These are phyloP conservation scores for Hanseniaspora uvarum DNA, from an alignment of 1,139 yeast species.

Conservation along the genomic window DNA sequence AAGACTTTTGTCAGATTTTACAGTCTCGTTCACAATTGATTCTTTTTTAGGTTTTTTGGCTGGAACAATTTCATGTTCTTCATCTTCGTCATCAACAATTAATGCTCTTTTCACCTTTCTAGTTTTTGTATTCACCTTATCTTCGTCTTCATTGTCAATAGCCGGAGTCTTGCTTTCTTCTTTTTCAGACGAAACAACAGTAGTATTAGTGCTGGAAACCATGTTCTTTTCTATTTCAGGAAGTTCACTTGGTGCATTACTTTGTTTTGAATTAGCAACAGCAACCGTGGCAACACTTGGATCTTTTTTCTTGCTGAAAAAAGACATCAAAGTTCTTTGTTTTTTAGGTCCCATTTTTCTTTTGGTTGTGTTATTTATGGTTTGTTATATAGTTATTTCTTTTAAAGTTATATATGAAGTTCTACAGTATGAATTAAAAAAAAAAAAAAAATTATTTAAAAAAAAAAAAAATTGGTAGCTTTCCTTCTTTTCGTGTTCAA, in stretches of 20 bases:
- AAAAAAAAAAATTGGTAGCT: neutral
- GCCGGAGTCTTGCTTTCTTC: neutral
- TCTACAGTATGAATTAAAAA: neutral
- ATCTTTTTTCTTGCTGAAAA: constrained; percentile 34
- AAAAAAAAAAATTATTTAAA: neutral
- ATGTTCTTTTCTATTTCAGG: neutral
- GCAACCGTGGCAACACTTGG: neutral
- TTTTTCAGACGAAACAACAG: neutral
- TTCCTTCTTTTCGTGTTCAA: neutral
- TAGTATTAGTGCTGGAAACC: too few relatives aligned
- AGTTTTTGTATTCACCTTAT: neutral
- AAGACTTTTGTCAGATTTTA: constrained; percentile 14
- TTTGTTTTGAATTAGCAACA: constrained; percentile 17
- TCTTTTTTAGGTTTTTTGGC: constrained; percentile 19
- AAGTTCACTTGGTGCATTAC: constrained; percentile 8
- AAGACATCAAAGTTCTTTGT: constrained; percentile 49
- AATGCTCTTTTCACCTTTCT: neutral
- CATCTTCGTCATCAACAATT: constrained; percentile 22
- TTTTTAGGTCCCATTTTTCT: constrained; percentile 33
- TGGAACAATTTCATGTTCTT: constrained; percentile 14
- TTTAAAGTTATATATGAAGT: neutral
- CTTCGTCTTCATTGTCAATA: constrained; percentile 1
- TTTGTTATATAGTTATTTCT: constrained; percentile 17
- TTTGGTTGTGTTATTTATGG: constrained; percentile 19
- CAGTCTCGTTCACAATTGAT: constrained; percentile 16